A percentile compares a stretch with the other conserved stretches of the same genome.
Evolutionary conservation across 2,329 filamentous ascomycete genomes (phyloP).

Genomic region (Aspergillus phoenicis): DNA sequence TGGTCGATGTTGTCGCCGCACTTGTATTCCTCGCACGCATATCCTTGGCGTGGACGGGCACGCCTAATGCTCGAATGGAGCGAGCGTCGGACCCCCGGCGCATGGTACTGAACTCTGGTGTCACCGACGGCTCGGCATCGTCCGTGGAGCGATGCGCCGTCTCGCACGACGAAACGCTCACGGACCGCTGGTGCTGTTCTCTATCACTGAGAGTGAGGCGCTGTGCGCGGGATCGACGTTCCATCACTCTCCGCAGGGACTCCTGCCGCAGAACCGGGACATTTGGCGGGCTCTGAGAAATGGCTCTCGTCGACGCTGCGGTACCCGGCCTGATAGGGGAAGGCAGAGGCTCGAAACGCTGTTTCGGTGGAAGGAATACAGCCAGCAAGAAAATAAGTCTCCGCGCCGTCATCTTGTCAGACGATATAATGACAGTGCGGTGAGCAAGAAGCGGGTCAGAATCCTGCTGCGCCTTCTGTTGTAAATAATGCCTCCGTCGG

Average conservation of each 20-base stretch:
- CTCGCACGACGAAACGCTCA: conserved; percentile 50
- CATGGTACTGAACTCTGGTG: conserved; percentile 28
- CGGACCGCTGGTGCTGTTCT: conserved; percentile 41
- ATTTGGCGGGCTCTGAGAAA: conserved; percentile 57
- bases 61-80: conserved; percentile 44
- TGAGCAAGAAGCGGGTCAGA: conserved; percentile 52
- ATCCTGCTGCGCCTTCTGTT: conserved; percentile 52
- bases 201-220: conserved; percentile 41
- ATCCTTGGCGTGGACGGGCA: conserved; percentile 52
- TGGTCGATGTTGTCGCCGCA: conserved; percentile 55
- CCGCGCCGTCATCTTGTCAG: conserved; percentile 62
- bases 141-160: conserved; percentile 40
- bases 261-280: conserved; percentile 55
- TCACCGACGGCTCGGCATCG: conserved; percentile 32
- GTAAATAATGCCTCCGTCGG: conserved; percentile 54
- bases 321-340: conserved; percentile 46
- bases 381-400: conserved; percentile 61
- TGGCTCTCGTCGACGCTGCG: conserved; percentile 50
- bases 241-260: conserved; percentile 57
- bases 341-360: conserved; percentile 41
- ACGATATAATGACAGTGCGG: conserved; percentile 60
- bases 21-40: conserved; percentile 49
- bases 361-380: conserved; percentile 58
- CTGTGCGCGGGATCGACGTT: conserved; percentile 53
- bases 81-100: conserved; percentile 48